These are phyloP conservation scores for Dipteronia dyeriana DNA, from an alignment of 345 rosid genomes.

Conservation along the genomic window DNA sequence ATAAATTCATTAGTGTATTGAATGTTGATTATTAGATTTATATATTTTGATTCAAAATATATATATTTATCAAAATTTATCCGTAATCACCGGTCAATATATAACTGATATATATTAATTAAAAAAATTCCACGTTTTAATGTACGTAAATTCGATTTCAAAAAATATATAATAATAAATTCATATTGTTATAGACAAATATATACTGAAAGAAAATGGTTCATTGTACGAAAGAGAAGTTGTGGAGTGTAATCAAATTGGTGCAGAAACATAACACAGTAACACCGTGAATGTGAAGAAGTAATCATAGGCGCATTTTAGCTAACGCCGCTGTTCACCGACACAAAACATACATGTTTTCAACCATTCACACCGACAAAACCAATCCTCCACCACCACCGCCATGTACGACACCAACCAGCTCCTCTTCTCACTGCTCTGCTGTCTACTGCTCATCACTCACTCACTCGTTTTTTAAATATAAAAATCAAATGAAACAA, in stretches of 20 bases:
- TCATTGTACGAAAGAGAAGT: too few relatives aligned
- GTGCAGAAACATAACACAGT: neutral
- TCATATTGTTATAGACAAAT: too few relatives aligned
- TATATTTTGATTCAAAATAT: too few relatives aligned
- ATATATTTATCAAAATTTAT: too few relatives aligned
- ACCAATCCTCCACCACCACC: neutral
- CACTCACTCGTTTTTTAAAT: neutral
- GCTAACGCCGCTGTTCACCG: neutral
- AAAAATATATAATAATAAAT: too few relatives aligned
- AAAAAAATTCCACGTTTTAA: too few relatives aligned
- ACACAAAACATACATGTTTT: too few relatives aligned
- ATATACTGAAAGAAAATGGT: neutral
- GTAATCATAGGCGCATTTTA: conserved; percentile 5
- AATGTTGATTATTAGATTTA: too few relatives aligned
- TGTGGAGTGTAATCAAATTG: neutral
- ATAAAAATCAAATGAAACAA: neutral
- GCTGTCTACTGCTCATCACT: neutral
- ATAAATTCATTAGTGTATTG: too few relatives aligned
- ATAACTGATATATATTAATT: too few relatives aligned
- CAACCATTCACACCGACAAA: neutral
- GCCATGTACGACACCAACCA: neutral
- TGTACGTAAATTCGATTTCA: too few relatives aligned
- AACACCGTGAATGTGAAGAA: neutral
- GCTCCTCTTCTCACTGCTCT: neutral
- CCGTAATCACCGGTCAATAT: too few relatives aligned